Conservation (phyloP, 306 rosid species). For the Ormosia emarginata region DNA sequence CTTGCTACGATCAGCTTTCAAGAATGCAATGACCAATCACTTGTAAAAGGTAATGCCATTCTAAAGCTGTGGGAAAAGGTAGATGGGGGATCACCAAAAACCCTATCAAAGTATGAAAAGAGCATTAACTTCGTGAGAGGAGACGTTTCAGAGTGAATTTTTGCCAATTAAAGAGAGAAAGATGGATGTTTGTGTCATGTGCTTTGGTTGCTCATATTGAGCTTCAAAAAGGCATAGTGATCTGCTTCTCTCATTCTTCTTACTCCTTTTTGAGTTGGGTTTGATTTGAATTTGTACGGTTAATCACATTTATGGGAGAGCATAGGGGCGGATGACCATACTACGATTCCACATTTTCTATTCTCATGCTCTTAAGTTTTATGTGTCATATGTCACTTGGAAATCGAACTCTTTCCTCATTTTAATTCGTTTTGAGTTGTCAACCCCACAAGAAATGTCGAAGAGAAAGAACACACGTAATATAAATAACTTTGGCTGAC, state of each 20-base stretch:
- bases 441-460: slow-evolving; percentile 14
- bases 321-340: slow-evolving; percentile 25
- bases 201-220: slow-evolving; percentile 41
- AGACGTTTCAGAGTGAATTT: slow-evolving; percentile 30
- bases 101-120: slow-evolving; percentile 22
- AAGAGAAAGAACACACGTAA: not conserved
- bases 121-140: slow-evolving; percentile 27
- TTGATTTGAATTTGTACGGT: slow-evolving; percentile 28
- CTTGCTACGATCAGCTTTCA: slow-evolving; percentile 20
- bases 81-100: slow-evolving; percentile 24
- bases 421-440: slow-evolving; percentile 9
- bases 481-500: not conserved
- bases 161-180: slow-evolving; percentile 29
- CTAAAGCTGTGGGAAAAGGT: slow-evolving; percentile 22
- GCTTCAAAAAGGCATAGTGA: slow-evolving; percentile 26
- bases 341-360: slow-evolving; percentile 16
- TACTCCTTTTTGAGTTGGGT: slow-evolving; percentile 1
- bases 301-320: slow-evolving; percentile 30
- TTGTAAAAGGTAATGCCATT: slow-evolving; percentile 26
- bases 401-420: not conserved
- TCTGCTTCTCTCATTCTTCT: not conserved
- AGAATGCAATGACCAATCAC: slow-evolving; percentile 17
- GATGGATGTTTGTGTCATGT: slow-evolving; percentile 32
- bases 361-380: not conserved
- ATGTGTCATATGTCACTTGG: slow-evolving; percentile 20